Evolutionary conservation across 2,329 filamentous ascomycete species (phyloP).

Genomic region (Botrytis tulipae): DNA sequence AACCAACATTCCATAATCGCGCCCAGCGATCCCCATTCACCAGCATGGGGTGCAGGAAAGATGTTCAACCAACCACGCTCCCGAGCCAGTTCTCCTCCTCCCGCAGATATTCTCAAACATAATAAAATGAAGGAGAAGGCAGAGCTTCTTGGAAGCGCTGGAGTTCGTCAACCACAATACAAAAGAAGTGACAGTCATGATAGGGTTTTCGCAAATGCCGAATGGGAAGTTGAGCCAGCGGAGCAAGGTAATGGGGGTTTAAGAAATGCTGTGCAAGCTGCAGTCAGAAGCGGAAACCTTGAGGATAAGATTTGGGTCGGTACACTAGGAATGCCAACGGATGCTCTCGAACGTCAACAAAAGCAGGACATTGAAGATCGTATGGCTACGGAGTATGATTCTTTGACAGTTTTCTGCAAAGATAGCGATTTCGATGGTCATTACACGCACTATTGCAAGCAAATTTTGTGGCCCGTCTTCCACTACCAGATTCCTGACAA

Average conservation of each 20-base stretch:
- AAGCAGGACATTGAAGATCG: slow-evolving; percentile 81
- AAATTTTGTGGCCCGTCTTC: slow-evolving; percentile 95
- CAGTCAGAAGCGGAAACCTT: slow-evolving; percentile 65
- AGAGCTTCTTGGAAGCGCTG: slow-evolving; percentile 55
- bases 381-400: slow-evolving; percentile 77
- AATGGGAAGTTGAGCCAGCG: slow-evolving; percentile 80
- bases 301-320: slow-evolving; percentile 86
- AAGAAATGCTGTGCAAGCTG: slow-evolving; percentile 81
- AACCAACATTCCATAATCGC: slow-evolving; percentile 54
- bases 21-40: slow-evolving; percentile 71
- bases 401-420: slow-evolving; percentile 78
- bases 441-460: slow-evolving; percentile 95
- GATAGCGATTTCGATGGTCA: slow-evolving; percentile 94
- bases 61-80: slow-evolving; percentile 66
- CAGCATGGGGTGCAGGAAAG: slow-evolving; percentile 63
- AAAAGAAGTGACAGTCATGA: slow-evolving; percentile 64
- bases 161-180: slow-evolving; percentile 54
- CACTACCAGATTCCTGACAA: slow-evolving; percentile 98
- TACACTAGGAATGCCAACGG: slow-evolving; percentile 90
- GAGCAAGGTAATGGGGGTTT: slow-evolving; percentile 92
- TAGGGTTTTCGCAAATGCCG: slow-evolving; percentile 69
- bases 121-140: slow-evolving; percentile 57
- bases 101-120: slow-evolving; percentile 72
- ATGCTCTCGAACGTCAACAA: slow-evolving; percentile 72
- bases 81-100: slow-evolving; percentile 69